Evolutionary conservation across 495 filamentous ascomycete species (phyloP), one percentile per base, ranked within the genome.

Genomic region (Glonium stellatum): DNA sequence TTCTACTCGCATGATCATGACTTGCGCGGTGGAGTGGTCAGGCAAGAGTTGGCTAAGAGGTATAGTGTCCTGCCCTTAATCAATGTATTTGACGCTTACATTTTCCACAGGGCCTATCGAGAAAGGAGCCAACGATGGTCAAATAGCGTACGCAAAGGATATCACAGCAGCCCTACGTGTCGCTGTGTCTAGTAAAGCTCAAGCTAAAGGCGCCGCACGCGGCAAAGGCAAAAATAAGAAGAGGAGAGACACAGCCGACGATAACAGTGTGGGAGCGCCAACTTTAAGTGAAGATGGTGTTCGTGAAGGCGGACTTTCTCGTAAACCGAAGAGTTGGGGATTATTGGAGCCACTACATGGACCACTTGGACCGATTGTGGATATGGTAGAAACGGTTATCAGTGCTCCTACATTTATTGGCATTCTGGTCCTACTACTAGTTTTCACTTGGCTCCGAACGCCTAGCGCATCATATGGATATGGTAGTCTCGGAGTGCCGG

Each of bases 31-130:
- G 51, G 93, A 97, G 68, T 99, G 93, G 93, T 84, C 87, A 0
- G 92, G 93, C 56, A 99, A 99, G 78, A 96, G 90, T 75, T 99
- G 95, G 93, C 71, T 97, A 41, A 97, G 96, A 77, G 89, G 92
- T 96, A 81, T 69, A 76, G 48, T 57, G 39, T 31, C 21, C 4
- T 53, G 27, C 48, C 4, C 13, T 25, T 34, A 31, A 36, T 11
- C 48, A 22, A 35, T 13, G 13, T 6, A 35, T 51, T 13, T 19
- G 31, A 1, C 59, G 37, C 47, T 69, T 46, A 72, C 61, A 39
- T 49, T 15, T 19, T 59, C 18, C 52, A 42, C 63, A 87, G 92
- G 88, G 54, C 88, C 93, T 22, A 98, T 98, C 67, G 93, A 98
- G 72, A 96, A 95, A 71, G 92, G 90, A 56, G 89, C 91, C 10